These are phyloP conservation scores for Alternaria dauci DNA, from an alignment of 2,329 filamentous ascomycete species.

Conservation along the genomic window DNA sequence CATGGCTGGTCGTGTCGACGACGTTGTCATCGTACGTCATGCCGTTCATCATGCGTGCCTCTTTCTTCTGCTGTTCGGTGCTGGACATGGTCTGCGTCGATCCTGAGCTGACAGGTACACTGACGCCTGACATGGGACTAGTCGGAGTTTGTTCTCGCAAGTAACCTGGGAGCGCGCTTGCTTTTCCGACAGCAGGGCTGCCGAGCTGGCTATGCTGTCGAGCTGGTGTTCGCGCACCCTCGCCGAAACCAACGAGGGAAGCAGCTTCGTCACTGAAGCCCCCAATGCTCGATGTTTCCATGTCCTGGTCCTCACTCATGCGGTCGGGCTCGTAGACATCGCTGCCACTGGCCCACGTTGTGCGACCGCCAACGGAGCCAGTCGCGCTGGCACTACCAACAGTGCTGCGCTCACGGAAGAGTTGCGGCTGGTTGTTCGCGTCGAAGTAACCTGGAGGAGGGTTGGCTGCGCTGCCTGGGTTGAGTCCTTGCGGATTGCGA, in stretches of 20 bases:
- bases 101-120: slow-evolving; percentile 33
- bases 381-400: slow-evolving; percentile 92
- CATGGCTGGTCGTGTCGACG: slow-evolving; percentile 51
- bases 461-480: slow-evolving; percentile 55
- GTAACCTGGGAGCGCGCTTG: slow-evolving; percentile 45
- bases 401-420: slow-evolving; percentile 81
- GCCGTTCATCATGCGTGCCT: slow-evolving; percentile 56
- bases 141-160: slow-evolving; percentile 42
- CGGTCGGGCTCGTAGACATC: slow-evolving; percentile 71
- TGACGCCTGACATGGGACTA: slow-evolving; percentile 45
- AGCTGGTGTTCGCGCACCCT: slow-evolving; percentile 73
- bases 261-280: slow-evolving; percentile 87
- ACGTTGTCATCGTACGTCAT: slow-evolving; percentile 56
- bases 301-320: slow-evolving; percentile 72
- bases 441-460: slow-evolving; percentile 76
- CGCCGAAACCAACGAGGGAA: slow-evolving; percentile 89
- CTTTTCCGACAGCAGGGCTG: slow-evolving; percentile 72
- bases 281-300: slow-evolving; percentile 70
- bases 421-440: slow-evolving; percentile 68
- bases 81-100: slow-evolving; percentile 43
- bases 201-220: slow-evolving; percentile 73
- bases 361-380: slow-evolving; percentile 74
- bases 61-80: slow-evolving; percentile 49
- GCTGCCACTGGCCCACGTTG: slow-evolving; percentile 73
- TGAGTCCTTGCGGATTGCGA: slow-evolving; percentile 56